Base-by-base conservation (phyloP, 805 yeast genomes). In the Candida germanica region DNA sequence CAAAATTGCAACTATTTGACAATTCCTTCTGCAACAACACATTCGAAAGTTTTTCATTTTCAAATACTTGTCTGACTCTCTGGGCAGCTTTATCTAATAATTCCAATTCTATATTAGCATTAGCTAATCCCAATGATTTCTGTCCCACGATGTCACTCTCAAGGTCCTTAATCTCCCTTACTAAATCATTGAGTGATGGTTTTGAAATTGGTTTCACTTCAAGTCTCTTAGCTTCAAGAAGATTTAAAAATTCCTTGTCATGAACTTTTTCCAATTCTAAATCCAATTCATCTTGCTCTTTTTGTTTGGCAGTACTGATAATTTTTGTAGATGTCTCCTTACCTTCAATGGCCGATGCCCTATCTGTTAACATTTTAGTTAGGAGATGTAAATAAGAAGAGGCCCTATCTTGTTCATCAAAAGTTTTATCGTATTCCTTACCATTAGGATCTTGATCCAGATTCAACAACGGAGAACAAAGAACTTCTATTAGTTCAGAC, bases 351-450 rank as follows among this genome's bases (percentile, higher is more conserved):
- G 59, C 60, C 22, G 60, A 66, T 3, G 56, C 44, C 20, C 79
- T 51, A 43, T 71, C 76, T 9, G 58, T 49, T 13, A 72, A 39
- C 5, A 59, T 35, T 20, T 49, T 49, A 32, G 61, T 56, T 3
- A 84, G 40, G 13, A 75, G 72, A 34, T 75, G 77, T 39, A 85
- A 61, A 38, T 77, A 71, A 0, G 75, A 69, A 26, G 77, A 76
- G 0, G 82, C 82, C 39, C 73, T 69, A 39, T 83, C 94, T 56
- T 91, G 98, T 31, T 75, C 80, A 27, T 77, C 76, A 32, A 91
- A 64, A 0, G 95, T 80, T 4, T 72, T 73, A 9, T 77, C 80
- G 56, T 89, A 93, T 50, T 88, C 97, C 33, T 78, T 83, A 10
- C 89, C 88, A 35, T 80, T 78, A 3, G 80, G 78, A 24, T 60